Evolutionary conservation across 2,329 filamentous ascomycete genomes (phyloP).

Genomic region (Aureobasidium subglaciale): DNA sequence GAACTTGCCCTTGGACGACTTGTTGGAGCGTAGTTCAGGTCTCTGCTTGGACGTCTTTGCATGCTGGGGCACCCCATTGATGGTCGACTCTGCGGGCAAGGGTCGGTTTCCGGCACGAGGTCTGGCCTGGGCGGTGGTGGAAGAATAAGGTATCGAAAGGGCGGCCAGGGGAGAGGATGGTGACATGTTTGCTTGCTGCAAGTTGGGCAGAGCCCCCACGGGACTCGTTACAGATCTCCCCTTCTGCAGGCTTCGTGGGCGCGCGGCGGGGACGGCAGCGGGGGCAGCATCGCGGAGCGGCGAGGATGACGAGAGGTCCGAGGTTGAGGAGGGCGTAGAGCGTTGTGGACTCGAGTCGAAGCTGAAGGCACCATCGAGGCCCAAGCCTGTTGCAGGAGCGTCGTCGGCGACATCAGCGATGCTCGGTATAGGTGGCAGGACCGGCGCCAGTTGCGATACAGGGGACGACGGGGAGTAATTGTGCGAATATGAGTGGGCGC

Average conservation of each 20-base stretch:
- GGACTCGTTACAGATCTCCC: conserved; percentile 9
- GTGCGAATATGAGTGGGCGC: neutral
- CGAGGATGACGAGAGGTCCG: neutral
- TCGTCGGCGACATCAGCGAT: conserved; percentile 22
- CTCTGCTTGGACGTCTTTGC: conserved; percentile 13
- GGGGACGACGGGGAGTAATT: conserved; percentile 7
- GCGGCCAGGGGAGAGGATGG: conserved; percentile 1
- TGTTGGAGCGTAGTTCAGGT: conserved; percentile 15
- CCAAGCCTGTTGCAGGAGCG: neutral
- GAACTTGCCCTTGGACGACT: conserved; percentile 15
- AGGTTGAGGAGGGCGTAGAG: neutral
- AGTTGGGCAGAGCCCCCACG: neutral
- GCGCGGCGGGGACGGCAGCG: neutral
- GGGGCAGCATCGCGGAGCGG: neutral
- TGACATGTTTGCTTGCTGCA: conserved; percentile 1
- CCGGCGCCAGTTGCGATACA: conserved; percentile 34
- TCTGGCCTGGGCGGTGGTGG: conserved; percentile 14
- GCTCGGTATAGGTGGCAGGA: conserved; percentile 36
- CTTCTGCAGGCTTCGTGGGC: neutral
- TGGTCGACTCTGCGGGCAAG: conserved; percentile 16
- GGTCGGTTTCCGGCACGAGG: conserved; percentile 18
- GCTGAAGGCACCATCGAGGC: neutral
- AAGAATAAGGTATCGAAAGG: conserved; percentile 18
- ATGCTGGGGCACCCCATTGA: conserved; percentile 17
- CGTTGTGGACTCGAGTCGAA: conserved; percentile 5